Percentiles rank a stretch among this genome's conserved stretches.
Evolutionary conservation across 345 rosid genomes (phyloP).

Genomic region (Jatropha curcas): DNA sequence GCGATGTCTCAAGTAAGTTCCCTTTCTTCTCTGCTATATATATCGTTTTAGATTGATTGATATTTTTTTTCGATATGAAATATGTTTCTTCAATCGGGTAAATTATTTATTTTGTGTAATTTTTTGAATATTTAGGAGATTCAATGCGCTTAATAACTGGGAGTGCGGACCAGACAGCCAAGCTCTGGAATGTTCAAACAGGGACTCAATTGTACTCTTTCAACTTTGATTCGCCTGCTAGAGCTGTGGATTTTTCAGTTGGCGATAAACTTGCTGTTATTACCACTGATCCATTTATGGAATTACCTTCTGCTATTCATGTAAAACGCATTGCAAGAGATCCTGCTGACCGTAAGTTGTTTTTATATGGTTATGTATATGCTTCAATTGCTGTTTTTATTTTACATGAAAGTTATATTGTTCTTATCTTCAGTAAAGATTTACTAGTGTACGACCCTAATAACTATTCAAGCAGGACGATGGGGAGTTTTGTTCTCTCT

Average conservation of each 20-base stretch:
- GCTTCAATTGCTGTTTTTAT: background rate
- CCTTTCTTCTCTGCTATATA: background rate
- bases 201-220: slow-evolving; percentile 66
- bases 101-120: too few relatives aligned
- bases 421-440: too few relatives aligned
- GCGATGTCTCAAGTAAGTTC: slow-evolving; percentile 73
- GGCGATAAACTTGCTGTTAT: slow-evolving; percentile 92
- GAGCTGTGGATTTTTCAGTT: slow-evolving; percentile 79
- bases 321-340: slow-evolving; percentile 74
- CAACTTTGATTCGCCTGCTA: slow-evolving; percentile 77
- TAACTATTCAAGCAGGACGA: too few relatives aligned
- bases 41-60: background rate
- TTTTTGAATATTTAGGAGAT: slow-evolving; percentile 60
- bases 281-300: slow-evolving; percentile 96
- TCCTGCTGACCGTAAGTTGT: slow-evolving; percentile 61
- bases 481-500: too few relatives aligned
- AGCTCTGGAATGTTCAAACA: slow-evolving; percentile 83
- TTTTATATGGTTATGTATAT: background rate
- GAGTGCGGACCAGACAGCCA: slow-evolving; percentile 90
- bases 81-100: too few relatives aligned
- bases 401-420: too few relatives aligned
- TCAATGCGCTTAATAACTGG: slow-evolving; percentile 74
- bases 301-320: slow-evolving; percentile 74
- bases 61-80: background rate
- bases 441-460: too few relatives aligned